Base-by-base conservation (phyloP, 1,139 yeast species). In the Pichia sp. region DNA sequence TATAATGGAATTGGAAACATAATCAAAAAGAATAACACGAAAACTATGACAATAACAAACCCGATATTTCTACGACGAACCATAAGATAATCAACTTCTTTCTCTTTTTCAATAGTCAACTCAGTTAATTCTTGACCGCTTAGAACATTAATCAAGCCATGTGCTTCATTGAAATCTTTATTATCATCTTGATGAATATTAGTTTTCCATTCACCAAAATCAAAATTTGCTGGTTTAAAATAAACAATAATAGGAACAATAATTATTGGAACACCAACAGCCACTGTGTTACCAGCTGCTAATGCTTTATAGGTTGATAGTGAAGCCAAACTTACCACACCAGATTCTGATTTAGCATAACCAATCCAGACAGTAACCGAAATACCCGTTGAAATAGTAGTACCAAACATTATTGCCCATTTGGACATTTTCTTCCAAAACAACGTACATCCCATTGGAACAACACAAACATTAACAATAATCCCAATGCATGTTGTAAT, bases 401-500 rank as follows among this genome's bases (percentile, higher is more conserved):
- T 87, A 5, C 86, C 74, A 39, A 66, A 68, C 26, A 75, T 70
- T 20, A 80, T 85, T 34, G 88, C 85, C 47, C 77, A 63, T 44
- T 66, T 66, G 61, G 85, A 85, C 67, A 82, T 88, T 46, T 76
- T 77, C 32, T 66, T 71, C 71, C 92, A 85, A 57, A 86, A 75
- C 47, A 89, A 68, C 0, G 95, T 80, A 56, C 84, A 67, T 4
- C 84, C 78, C 22, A 86, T 77, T 7, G 96, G 95, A 43, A 86
- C 66, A 7, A 89, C 96, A 24, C 90, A 95, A 49, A 94, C 81
- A 25, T 94, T 85, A 56, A 89, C 86, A 45, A 89, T 80, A 48
- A 86, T 78, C 45, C 95, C 96, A 89, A 88, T 87, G 54, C 89
- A 71, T 64, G 87, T 88, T 62, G 85, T 85, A 47, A 89, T 73